Evolutionary conservation across 73 alveolate species (phyloP), one percentile per base, ranked within the genome.

Genomic region (Symbiodinium pilosum): DNA sequence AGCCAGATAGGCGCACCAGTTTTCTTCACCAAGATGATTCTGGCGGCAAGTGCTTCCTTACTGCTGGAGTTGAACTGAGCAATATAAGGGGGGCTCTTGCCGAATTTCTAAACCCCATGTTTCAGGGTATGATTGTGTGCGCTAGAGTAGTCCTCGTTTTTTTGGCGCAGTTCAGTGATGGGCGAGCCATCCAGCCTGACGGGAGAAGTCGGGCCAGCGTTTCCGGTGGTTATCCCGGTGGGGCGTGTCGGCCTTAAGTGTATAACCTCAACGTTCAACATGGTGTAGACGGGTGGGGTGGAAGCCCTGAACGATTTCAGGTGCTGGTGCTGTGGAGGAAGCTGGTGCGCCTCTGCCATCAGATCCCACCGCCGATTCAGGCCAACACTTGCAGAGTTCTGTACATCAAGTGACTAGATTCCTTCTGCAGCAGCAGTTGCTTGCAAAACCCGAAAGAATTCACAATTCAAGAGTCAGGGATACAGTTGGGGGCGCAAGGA

Each of bases 131-230:
- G n/a, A n/a, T n/a, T n/a, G n/a, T n/a, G n/a, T n/a, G n/a, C n/a
- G n/a, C n/a, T n/a, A n/a, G n/a, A n/a, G n/a, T n/a, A n/a, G n/a
- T n/a, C n/a, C n/a, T n/a, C n/a, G n/a, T n/a, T n/a, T n/a, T n/a
- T n/a, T 9, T 54, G 20, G 73, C 26, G 73, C 73, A 54, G 34
- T n/a, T 64, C 85, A n/a, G 69, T 85, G 38, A 91, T 91, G 96
- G 96, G 96, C n/a, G 96, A 91, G 26, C 96, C 87, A 5, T 68
- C 88, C 36, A 91, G 96, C 77, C 87, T 91, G 54, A 91, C 96
- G 24, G 96, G 96, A 14, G 96, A 91, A n/a, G 96, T 91, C 88
- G 96, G 96, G 28, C 96, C 96, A 14, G 96, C 96, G n/a, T 91
- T 91, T 39, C 96, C 96, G 32, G 96, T 91, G 3, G 96, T 91